These are phyloP conservation scores for Eleusine indica DNA, from an alignment of 176 grass and related monocot species.

Conservation along the genomic window DNA sequence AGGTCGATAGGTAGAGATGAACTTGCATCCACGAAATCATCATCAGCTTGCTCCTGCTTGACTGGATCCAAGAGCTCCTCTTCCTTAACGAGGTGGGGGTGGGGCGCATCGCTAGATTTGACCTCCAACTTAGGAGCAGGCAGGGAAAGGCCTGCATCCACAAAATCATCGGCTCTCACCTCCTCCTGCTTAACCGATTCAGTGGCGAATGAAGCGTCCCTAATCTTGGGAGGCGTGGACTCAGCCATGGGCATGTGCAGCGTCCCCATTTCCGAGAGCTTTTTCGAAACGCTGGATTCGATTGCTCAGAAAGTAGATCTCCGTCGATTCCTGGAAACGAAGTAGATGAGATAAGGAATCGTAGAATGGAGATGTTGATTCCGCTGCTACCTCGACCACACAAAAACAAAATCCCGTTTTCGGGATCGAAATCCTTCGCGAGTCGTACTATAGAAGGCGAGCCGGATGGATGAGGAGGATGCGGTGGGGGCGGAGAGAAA, in stretches of 20 bases:
- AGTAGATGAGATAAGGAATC: background rate
- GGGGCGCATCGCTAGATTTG: background rate
- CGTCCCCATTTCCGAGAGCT: background rate
- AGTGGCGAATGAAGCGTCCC: background rate
- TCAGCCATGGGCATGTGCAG: background rate
- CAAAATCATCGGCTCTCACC: background rate
- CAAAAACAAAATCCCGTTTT: no score
- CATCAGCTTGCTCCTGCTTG: constrained; percentile 22
- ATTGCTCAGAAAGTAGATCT: background rate
- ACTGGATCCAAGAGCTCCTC: constrained; percentile 9
- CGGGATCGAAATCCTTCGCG: no score
- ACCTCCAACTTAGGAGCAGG: background rate
- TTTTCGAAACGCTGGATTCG: background rate
- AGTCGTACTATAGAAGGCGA: background rate
- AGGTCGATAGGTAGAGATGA: constrained; percentile 53
- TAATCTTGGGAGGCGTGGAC: background rate
- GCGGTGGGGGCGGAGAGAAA: no score
- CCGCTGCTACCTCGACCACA: no score
- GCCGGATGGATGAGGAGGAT: no score
- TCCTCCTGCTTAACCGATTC: constrained; percentile 32
- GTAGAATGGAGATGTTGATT: no score
- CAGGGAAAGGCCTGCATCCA: constrained; percentile 34
- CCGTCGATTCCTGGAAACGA: constrained; percentile 1
- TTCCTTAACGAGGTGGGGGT: constrained; percentile 14
- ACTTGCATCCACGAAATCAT: background rate